Evolutionary conservation across 208 protist genomes (phyloP).

Genomic region (Leishmania major): DNA sequence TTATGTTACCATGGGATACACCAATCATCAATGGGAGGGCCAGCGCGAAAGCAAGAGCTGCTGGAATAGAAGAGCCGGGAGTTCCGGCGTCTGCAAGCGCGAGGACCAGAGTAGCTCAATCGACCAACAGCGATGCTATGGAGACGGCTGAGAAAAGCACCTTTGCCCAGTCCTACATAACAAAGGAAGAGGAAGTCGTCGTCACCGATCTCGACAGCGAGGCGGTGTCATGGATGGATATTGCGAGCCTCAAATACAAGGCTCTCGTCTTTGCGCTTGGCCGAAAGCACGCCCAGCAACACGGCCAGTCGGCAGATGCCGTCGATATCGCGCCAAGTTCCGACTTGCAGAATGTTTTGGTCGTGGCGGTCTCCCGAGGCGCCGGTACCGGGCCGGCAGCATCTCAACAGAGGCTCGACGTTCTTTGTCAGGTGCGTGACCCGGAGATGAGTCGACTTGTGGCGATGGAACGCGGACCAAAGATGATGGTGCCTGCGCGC

Average conservation of each 20-base stretch:
- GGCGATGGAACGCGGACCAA: conserved; percentile 42
- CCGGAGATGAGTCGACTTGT: conserved; percentile 35
- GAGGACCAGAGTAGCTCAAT: neutral
- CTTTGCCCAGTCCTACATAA: conserved; percentile 23
- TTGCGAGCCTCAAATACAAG: conserved; percentile 62
- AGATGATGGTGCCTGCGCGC: conserved; percentile 30
- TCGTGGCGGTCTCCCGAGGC: conserved; percentile 31
- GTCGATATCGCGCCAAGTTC: conserved; percentile 39
- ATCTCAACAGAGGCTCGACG: conserved; percentile 18
- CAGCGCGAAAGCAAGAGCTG: neutral
- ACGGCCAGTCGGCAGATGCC: conserved; percentile 10
- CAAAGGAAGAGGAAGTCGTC: conserved; percentile 38
- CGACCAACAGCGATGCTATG: neutral
- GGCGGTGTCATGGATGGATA: conserved; percentile 46
- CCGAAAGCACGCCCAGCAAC: conserved; percentile 22
- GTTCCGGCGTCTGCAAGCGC: neutral
- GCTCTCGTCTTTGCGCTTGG: conserved; percentile 32
- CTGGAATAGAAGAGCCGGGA: conserved; percentile 1
- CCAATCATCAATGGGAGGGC: conserved; percentile 30
- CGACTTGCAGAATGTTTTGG: conserved; percentile 43
- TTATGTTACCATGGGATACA: conserved; percentile 65
- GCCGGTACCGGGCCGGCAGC: neutral
- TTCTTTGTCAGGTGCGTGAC: conserved; percentile 36
- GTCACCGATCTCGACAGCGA: conserved; percentile 58
- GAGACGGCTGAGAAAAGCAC: neutral